Percentiles rank a stretch among this genome's conserved stretches.
Evolutionary conservation across 805 yeast genomes (phyloP).

Genomic region (Starmerella bombi): DNA sequence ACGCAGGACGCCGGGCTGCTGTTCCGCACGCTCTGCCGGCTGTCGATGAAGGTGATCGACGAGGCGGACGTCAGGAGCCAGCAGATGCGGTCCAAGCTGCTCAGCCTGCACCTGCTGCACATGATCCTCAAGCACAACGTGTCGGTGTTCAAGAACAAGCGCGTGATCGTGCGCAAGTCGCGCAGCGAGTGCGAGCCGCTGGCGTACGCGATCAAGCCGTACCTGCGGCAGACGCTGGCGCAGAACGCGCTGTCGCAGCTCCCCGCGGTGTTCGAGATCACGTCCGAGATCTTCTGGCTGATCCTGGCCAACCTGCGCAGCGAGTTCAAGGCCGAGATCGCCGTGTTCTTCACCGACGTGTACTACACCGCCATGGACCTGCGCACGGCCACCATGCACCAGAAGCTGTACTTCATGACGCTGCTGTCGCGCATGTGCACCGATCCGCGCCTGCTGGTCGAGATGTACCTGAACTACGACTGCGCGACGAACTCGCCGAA

Average conservation of each 20-base stretch:
- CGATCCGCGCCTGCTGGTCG: slow-evolving; percentile 84
- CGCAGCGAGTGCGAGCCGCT: slow-evolving; percentile 34
- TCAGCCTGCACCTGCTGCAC: slow-evolving; percentile 78
- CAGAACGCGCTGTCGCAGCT: slow-evolving; percentile 86
- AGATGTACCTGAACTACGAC: slow-evolving; percentile 87
- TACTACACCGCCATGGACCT: slow-evolving; percentile 89
- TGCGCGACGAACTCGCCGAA: slow-evolving; percentile 70
- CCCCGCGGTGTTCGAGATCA: slow-evolving; percentile 82
- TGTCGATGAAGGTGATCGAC: slow-evolving; percentile 75
- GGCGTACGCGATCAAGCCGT: slow-evolving; percentile 70
- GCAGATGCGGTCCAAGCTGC: slow-evolving; percentile 77
- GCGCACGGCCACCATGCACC: slow-evolving; percentile 83
- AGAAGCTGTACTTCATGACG: slow-evolving; percentile 71
- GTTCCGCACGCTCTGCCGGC: slow-evolving; percentile 88
- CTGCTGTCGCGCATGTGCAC: slow-evolving; percentile 71
- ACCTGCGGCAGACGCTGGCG: slow-evolving; percentile 66
- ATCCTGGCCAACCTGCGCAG: slow-evolving; percentile 68
- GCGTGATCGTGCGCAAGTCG: slow-evolving; percentile 20
- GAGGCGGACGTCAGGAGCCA: slow-evolving; percentile 63
- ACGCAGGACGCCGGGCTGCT: slow-evolving; percentile 86
- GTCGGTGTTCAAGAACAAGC: slow-evolving; percentile 49
- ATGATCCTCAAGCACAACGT: slow-evolving; percentile 75
- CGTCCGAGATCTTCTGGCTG: slow-evolving; percentile 88
- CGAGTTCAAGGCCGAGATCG: slow-evolving; percentile 84
- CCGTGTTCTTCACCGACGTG: slow-evolving; percentile 83